phyloP scores from a whole-genome alignment of 345 rosid genomes.

The Iberis pinnata region DNA sequence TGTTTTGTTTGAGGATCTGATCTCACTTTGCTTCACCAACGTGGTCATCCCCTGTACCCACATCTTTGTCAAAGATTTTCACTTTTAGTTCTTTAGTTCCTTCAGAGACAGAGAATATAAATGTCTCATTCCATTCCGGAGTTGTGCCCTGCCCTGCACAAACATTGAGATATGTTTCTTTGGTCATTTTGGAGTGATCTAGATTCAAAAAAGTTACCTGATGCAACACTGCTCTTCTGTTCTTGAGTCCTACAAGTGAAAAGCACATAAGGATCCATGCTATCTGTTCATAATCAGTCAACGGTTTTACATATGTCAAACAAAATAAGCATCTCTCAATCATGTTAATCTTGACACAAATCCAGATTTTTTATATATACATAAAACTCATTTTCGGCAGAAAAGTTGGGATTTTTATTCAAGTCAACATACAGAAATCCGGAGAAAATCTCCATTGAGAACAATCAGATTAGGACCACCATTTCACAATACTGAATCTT shows the following conservation, averaged over 20 bases:
- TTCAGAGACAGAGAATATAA: constrained; percentile 51
- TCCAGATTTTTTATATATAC: not conserved
- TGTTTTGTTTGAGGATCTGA: constrained; percentile 23
- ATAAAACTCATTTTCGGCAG: not conserved
- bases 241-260: constrained; percentile 67
- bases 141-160: constrained; percentile 49
- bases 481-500: constrained; percentile 1
- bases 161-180: not conserved
- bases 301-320: not conserved
- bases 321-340: not conserved
- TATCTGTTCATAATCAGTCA: constrained; percentile 33
- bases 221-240: constrained; percentile 58
- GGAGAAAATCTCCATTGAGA: no score
- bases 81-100: constrained; percentile 42
- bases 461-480: no score
- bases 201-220: constrained; percentile 36
- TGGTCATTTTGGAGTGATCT: not conserved
- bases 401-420: no score
- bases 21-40: constrained; percentile 71
- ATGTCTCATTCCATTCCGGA: constrained; percentile 82
- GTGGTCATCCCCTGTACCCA: constrained; percentile 44
- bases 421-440: no score
- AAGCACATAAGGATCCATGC: constrained; percentile 64
- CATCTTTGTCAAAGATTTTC: constrained; percentile 69
- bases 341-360: not conserved